Base-by-base conservation (phyloP, 257 asterid species). In the Coffea eugenioides region DNA sequence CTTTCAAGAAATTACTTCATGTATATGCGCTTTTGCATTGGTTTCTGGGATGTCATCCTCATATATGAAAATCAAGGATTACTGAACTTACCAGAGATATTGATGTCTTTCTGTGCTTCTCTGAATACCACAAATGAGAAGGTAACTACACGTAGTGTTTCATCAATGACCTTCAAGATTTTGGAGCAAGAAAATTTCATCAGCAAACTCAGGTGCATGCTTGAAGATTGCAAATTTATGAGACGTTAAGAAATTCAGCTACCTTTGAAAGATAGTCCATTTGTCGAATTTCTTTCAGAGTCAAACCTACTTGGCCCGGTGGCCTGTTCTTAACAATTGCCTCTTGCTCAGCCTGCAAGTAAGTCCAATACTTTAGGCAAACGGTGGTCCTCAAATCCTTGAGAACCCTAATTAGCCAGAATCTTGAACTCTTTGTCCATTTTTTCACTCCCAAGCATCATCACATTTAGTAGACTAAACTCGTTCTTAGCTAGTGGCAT, bases 231-330 rank as follows among this genome's bases (percentile, higher is more conserved):
- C 5, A 62, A 79, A 66, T 54, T 51, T 21, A 79, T 20, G 31
- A 15, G 16, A 34, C 4, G 6, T 48, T 73, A 13, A 36, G 43
- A 6, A 71, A 72, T 20, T 6, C 13, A 8, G 75, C 39, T 36
- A 93, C 99, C 96, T 89, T 91, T 9, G 92, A 87, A n/a, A 92
- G 93, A 84, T 91, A 94, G 10, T 93, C 90, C 99, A 96, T 96
- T 78, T 90, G 85, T 62, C 97, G 83, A 73, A 88, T 78, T 81
- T 96, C 98, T 74, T 85, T 92, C 2, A 90, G 91, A 3, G 92
- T 87, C 78, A 96, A 64, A 27, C 90, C 89, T 62, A 85, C 82
- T 71, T 94, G 99, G 20, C 69, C 92, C 0, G 84, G 79, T 43
- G 94, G 88, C 85, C 93, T 89, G 82, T 90, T 96, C 77, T 77